Evolutionary conservation across 1,284 basidiomycete genomes (phyloP).

Genomic region (Rhodotorula mucilaginosa): DNA sequence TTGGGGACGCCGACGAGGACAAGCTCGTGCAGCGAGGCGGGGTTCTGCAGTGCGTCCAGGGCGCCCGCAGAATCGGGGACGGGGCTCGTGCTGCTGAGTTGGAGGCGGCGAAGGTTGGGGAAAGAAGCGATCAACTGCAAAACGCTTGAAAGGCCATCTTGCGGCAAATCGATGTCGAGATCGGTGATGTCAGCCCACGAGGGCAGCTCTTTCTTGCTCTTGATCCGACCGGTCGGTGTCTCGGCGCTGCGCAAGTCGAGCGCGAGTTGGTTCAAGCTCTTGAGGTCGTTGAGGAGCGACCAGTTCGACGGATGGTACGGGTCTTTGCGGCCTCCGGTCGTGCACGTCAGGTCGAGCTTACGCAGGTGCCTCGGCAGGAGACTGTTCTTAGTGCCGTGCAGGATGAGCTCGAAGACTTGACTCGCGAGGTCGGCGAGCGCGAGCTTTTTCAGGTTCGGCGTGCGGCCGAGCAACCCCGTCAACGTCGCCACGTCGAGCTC

Average conservation of each 20-base stretch:
- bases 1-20: background rate
- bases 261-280: background rate
- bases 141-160: background rate
- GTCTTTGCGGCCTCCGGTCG: background rate
- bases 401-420: background rate
- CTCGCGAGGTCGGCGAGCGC: background rate
- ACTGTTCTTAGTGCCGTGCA: background rate
- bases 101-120: background rate
- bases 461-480: background rate
- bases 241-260: background rate
- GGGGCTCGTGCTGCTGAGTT: background rate
- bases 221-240: background rate
- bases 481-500: background rate
- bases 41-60: background rate
- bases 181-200: background rate
- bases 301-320: background rate
- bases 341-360: background rate
- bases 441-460: background rate
- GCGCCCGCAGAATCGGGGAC: background rate
- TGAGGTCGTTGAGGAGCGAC: background rate
- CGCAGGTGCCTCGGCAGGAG: background rate
- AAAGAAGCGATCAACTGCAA: background rate
- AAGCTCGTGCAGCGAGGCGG: background rate
- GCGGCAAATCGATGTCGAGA: background rate
- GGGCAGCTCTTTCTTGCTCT: background rate